These are phyloP conservation scores for Ustilago lituana DNA, from an alignment of 1,284 basidiomycete genomes.

Conservation along the genomic window DNA sequence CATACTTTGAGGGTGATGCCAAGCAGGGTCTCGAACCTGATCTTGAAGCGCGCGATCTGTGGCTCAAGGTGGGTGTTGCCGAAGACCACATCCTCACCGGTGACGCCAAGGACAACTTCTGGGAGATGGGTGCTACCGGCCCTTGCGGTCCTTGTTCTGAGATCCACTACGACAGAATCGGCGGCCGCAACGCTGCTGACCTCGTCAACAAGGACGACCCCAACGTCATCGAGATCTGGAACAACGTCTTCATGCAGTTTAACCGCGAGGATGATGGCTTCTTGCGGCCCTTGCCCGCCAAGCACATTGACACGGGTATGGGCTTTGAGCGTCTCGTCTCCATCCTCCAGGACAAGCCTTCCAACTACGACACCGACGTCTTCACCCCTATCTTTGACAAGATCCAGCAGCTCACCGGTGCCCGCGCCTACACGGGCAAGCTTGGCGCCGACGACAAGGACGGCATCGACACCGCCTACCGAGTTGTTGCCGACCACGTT, in stretches of 20 bases:
- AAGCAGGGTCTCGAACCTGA: conserved; percentile 88
- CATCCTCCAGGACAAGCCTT: conserved; percentile 85
- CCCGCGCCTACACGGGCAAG: conserved; percentile 85
- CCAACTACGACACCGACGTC: conserved; percentile 98
- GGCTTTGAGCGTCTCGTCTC: conserved; percentile 98
- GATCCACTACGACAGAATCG: conserved; percentile 95
- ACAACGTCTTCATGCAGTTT: conserved; percentile 99
- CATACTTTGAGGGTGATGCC: conserved; percentile 94
- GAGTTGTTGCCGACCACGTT: conserved; percentile 95
- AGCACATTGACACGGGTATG: conserved; percentile 98
- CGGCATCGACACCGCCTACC: conserved; percentile 96
- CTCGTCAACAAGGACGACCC: conserved; percentile 96
- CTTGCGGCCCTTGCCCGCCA: conserved; percentile 82
- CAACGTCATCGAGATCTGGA: conserved; percentile 98
- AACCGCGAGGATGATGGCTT: conserved; percentile 91
- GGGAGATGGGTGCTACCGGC: conserved; percentile 99
- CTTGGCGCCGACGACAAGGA: conserved; percentile 92
- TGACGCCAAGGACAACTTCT: conserved; percentile 97
- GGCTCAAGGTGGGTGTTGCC: conserved; percentile 84
- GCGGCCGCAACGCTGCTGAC: conserved; percentile 87
- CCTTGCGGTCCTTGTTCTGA: conserved; percentile 98
- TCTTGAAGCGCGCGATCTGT: conserved; percentile 81
- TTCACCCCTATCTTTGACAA: conserved; percentile 88
- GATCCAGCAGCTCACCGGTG: conserved; percentile 89
- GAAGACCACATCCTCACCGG: conserved; percentile 92